A percentile compares a stretch with the other conserved stretches of the same genome.
phyloP scores from a whole-genome alignment of 306 rosid species.

The Vigna mungo region DNA sequence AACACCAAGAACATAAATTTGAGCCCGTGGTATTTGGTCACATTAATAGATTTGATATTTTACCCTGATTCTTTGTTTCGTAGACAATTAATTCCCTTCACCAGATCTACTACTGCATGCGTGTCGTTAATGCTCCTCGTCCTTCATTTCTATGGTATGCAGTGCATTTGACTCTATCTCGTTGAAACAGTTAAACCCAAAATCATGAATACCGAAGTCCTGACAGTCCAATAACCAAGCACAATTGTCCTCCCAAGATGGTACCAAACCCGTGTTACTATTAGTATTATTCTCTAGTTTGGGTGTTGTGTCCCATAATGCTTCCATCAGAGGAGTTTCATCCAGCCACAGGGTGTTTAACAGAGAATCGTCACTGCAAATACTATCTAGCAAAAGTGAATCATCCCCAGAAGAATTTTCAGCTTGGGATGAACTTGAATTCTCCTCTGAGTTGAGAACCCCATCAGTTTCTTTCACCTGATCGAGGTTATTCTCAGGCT shows the following conservation, averaged over 20 bases:
- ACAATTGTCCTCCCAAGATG: conserved; percentile 67
- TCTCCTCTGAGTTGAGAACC: conserved; percentile 51
- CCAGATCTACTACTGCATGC: conserved; percentile 26
- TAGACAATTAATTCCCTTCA: conserved; percentile 9
- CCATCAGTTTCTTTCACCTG: conserved; percentile 42
- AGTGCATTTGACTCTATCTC: conserved; percentile 58
- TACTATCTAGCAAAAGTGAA: conserved; percentile 59
- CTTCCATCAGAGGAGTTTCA: conserved; percentile 62
- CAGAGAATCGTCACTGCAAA: conserved; percentile 61
- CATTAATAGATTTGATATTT: conserved; percentile 41
- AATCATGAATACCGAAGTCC: conserved; percentile 87
- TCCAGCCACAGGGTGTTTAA: conserved; percentile 63
- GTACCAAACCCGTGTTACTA: conserved; percentile 44
- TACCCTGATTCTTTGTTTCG: not conserved
- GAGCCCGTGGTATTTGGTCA: conserved; percentile 44
- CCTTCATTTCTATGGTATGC: conserved; percentile 54
- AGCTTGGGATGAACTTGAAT: conserved; percentile 57
- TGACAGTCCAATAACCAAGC: conserved; percentile 80
- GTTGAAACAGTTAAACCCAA: conserved; percentile 66
- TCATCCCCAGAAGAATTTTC: conserved; percentile 65
- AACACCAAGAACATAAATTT: conserved; percentile 42
- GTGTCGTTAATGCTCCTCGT: conserved; percentile 39
- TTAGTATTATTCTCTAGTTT: conserved; percentile 35
- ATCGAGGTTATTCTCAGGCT: conserved; percentile 35
- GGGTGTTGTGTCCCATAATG: conserved; percentile 60